These are phyloP conservation scores for Trichoderma koningii DNA, from an alignment of 2,329 filamentous ascomycete species.

Conservation along the genomic window DNA sequence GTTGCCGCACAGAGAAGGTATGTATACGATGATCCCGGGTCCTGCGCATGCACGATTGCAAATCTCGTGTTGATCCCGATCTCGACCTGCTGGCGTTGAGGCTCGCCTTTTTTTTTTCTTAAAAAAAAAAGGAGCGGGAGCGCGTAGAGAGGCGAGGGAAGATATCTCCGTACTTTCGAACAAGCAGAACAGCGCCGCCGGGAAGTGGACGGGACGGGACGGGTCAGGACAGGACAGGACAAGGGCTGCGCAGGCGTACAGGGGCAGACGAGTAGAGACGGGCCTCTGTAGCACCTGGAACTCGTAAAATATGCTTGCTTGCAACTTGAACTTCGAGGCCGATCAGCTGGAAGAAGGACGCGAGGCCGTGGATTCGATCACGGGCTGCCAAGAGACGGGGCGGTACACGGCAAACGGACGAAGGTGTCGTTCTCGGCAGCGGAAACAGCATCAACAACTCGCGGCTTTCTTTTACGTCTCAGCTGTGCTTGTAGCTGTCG, in stretches of 20 bases:
- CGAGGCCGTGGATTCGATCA: conserved; percentile 7
- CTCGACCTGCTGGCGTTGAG: neutral
- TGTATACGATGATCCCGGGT: neutral
- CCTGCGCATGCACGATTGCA: neutral
- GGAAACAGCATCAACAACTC: no score
- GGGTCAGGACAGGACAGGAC: neutral
- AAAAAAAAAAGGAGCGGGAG: neutral
- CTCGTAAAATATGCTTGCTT: no score
- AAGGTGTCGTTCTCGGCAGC: neutral
- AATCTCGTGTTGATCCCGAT: neutral
- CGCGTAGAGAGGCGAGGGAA: neutral
- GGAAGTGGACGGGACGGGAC: neutral
- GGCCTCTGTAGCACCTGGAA: neutral
- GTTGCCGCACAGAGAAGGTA: no score
- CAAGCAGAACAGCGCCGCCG: neutral
- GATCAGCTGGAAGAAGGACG: neutral
- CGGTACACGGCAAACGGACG: neutral
- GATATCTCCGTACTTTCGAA: neutral
- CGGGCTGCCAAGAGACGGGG: conserved; percentile 19
- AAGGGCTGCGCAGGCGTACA: conserved; percentile 10
- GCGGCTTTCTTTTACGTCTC: neutral
- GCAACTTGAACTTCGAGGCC: neutral
- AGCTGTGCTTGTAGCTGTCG: conserved; percentile 16
- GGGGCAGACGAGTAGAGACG: conserved; percentile 1
- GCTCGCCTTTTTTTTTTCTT: neutral